Evolutionary conservation across 495 filamentous ascomycete genomes (phyloP).

Genomic region (Penicillium nucicola): DNA sequence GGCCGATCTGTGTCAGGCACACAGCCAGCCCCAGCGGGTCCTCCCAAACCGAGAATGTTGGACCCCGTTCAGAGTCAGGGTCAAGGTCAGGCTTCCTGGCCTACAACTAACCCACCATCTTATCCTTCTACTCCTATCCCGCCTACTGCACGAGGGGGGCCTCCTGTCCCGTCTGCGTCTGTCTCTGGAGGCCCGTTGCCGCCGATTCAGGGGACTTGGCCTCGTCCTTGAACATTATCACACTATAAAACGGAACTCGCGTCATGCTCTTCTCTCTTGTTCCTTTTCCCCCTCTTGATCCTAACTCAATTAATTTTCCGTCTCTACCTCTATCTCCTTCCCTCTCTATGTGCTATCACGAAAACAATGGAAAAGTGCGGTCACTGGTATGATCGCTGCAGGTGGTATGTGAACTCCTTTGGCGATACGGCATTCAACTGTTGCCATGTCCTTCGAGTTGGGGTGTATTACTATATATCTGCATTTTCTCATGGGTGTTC

Average conservation of each 20-base stretch:
- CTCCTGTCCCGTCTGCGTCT: constrained; percentile 9
- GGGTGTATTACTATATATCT: constrained; percentile 17
- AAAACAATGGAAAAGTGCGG: constrained; percentile 4
- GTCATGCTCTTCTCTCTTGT: not conserved
- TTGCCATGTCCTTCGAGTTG: constrained; percentile 5
- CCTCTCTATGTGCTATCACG: not conserved
- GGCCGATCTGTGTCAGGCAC: constrained; percentile 6
- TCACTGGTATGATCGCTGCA: constrained; percentile 20
- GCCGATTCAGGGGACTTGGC: constrained; percentile 22
- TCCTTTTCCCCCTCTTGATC: constrained; percentile 4
- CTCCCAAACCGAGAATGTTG: constrained; percentile 3
- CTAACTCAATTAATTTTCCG: constrained; percentile 3
- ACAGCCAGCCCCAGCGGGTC: not conserved
- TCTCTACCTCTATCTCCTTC: not conserved
- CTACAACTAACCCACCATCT: constrained; percentile 16
- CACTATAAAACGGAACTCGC: not conserved
- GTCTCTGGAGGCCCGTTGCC: constrained; percentile 18
- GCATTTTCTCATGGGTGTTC: not conserved
- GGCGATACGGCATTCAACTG: not conserved
- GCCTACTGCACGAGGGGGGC: constrained; percentile 2
- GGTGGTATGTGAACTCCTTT: constrained; percentile 3
- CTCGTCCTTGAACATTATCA: constrained; percentile 5
- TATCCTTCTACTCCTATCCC: constrained; percentile 11
- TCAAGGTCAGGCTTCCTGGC: constrained; percentile 15
- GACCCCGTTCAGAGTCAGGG: constrained; percentile 12